phyloP scores from a whole-genome alignment of 306 rosid species.

The Sesbania bispinosa region DNA sequence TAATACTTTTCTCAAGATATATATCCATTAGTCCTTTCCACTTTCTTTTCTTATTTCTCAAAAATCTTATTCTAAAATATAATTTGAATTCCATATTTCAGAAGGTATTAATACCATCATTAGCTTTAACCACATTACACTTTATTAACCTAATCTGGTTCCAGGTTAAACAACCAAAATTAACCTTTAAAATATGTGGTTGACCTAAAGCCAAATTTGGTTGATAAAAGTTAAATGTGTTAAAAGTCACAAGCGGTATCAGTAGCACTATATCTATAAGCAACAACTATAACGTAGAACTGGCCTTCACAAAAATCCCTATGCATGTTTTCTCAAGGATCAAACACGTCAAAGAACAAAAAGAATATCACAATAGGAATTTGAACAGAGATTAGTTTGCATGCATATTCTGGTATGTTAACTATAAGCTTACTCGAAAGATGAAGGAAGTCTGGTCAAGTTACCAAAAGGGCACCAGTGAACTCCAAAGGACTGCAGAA shows the following conservation, averaged over 20 bases:
- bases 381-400: slow-evolving; percentile 1
- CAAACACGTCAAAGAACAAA: neutral
- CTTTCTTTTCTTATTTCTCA: neutral
- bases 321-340: neutral
- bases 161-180: neutral
- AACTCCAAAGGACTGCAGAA: slow-evolving; percentile 91
- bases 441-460: slow-evolving; percentile 75
- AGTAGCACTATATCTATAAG: neutral
- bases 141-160: slow-evolving; percentile 6
- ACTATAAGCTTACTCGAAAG: slow-evolving; percentile 78
- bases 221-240: too few relatives aligned
- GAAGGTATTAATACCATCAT: neutral
- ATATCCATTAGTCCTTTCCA: neutral
- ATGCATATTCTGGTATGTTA: slow-evolving; percentile 19
- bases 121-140: slow-evolving; percentile 3
- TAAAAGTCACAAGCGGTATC: slow-evolving; percentile 5
- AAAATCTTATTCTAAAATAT: neutral
- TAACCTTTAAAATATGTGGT: neutral
- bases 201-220: neutral
- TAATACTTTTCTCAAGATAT: neutral
- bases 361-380: too few relatives aligned
- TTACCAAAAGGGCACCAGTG: slow-evolving; percentile 99
- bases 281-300: neutral
- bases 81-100: neutral
- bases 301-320: neutral